Evolutionary conservation across 345 rosid species (phyloP).

Genomic region (Eucalyptus lansdowneana): DNA sequence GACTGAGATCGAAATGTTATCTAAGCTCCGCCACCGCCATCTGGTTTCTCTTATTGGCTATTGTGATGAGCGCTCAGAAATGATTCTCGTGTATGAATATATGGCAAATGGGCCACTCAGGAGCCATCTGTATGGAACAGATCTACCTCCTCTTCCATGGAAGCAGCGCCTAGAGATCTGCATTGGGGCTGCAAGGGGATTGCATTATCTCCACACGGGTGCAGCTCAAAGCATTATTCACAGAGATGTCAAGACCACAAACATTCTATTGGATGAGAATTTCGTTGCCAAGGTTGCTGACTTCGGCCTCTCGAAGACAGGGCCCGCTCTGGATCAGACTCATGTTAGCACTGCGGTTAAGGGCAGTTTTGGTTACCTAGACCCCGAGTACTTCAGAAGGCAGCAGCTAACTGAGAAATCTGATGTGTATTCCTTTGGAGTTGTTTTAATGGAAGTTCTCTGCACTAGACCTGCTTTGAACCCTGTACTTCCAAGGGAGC

Average conservation of each 20-base stretch:
- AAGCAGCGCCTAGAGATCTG: conserved; percentile 95
- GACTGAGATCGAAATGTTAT: conserved; percentile 95
- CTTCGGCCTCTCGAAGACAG: conserved; percentile 93
- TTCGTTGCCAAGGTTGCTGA: conserved; percentile 96
- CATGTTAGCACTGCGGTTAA: conserved; percentile 99
- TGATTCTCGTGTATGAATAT: conserved; percentile 91
- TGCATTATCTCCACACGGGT: conserved; percentile 98
- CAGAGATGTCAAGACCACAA: conserved; percentile 96
- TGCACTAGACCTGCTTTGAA: conserved; percentile 95
- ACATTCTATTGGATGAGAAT: conserved; percentile 87
- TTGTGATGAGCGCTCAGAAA: conserved; percentile 92
- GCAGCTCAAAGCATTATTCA: conserved; percentile 96
- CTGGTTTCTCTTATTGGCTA: conserved; percentile 97
- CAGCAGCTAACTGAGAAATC: conserved; percentile 96
- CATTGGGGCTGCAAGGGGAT: conserved; percentile 96
- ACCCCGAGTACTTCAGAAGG: conserved; percentile 97
- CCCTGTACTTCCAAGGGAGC: conserved; percentile 94
- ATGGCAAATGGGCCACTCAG: conserved; percentile 99
- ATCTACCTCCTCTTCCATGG: conserved; percentile 77
- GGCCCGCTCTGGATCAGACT: conserved; percentile 86
- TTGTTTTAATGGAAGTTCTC: conserved; percentile 94
- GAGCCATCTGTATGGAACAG: conserved; percentile 92
- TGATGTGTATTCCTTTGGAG: conserved; percentile 96
- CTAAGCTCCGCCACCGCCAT: conserved; percentile 94
- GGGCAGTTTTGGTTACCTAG: conserved; percentile 98